Percentiles rank a stretch among this genome's conserved stretches.
Evolutionary conservation across 2,329 filamentous ascomycete species (phyloP).

Genomic region (Ceratocystis cubensis): DNA sequence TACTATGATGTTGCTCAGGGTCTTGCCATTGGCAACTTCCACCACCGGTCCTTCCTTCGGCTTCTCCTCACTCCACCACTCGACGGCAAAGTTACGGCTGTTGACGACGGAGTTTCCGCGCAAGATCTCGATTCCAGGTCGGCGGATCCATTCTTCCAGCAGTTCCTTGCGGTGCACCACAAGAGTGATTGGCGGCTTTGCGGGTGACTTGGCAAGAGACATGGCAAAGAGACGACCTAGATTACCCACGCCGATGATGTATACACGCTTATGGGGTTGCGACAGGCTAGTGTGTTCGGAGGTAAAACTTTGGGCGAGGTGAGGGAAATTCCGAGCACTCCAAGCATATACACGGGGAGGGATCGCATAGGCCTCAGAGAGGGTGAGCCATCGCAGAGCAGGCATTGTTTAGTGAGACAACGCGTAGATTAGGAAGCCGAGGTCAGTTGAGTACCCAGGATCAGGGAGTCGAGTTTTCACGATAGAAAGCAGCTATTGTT

Average conservation of each 20-base stretch:
- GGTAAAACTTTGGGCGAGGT: background rate
- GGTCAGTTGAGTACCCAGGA: background rate
- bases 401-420: background rate
- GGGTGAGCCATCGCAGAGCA: constrained; percentile 12
- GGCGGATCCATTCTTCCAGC: constrained; percentile 35
- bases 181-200: constrained; percentile 62
- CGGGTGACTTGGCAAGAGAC: constrained; percentile 46
- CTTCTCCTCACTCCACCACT: constrained; percentile 41
- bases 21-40: constrained; percentile 31
- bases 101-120: constrained; percentile 27
- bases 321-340: constrained; percentile 18
- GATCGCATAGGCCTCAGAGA: constrained; percentile 11
- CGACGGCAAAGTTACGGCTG: constrained; percentile 35
- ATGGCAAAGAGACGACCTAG: constrained; percentile 69
- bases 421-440: background rate
- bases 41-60: constrained; percentile 29
- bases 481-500: background rate
- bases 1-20: constrained; percentile 62
- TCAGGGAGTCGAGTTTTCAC: too few species aligned
- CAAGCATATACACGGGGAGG: constrained; percentile 20
- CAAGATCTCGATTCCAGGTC: constrained; percentile 36
- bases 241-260: constrained; percentile 71
- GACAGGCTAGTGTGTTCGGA: constrained; percentile 21
- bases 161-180: constrained; percentile 54
- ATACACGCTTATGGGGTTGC: constrained; percentile 38